Percentiles rank a stretch among this genome's conserved stretches.
phyloP scores from a whole-genome alignment of 495 filamentous ascomycete species.

The Aspergillus egyptiacus region DNA sequence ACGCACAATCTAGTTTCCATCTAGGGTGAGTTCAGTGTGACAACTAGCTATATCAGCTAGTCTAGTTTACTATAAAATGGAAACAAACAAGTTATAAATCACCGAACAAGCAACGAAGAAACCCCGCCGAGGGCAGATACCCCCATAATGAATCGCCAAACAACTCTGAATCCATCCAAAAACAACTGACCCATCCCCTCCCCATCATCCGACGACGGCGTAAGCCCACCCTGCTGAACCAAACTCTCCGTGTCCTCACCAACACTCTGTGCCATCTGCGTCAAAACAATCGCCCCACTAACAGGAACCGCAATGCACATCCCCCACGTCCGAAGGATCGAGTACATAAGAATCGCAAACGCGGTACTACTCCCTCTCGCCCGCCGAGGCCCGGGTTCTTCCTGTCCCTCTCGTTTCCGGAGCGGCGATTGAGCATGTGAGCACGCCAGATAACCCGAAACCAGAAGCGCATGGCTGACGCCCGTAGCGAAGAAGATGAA shows the following conservation, averaged over 20 bases:
- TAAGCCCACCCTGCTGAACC: constrained; percentile 21
- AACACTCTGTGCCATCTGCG: constrained; percentile 25
- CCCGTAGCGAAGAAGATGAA: constrained; percentile 49
- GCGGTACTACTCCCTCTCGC: constrained; percentile 8
- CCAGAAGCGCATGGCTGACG: constrained; percentile 50
- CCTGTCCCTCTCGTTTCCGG: neutral
- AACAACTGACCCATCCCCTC: constrained; percentile 14
- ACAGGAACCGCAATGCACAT: constrained; percentile 60
- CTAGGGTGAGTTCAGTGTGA: no score
- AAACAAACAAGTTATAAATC: neutral
- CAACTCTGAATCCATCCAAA: constrained; percentile 5
- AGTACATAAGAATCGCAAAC: constrained; percentile 41
- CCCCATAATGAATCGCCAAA: constrained; percentile 14
- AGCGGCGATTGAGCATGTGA: constrained; percentile 32
- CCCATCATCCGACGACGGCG: constrained; percentile 42
- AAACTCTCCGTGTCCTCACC: neutral
- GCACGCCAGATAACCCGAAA: constrained; percentile 44
- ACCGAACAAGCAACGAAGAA: constrained; percentile 10
- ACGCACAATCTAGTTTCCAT: no score
- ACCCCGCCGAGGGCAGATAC: constrained; percentile 11
- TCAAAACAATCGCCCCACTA: constrained; percentile 55
- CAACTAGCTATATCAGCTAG: no score
- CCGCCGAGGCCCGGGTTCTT: neutral
- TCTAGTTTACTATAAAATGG: no score
- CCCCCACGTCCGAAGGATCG: constrained; percentile 54